Evolutionary conservation across 495 filamentous ascomycete species (phyloP).

Genomic region (Aspergillus sclerotiicarbonarius): DNA sequence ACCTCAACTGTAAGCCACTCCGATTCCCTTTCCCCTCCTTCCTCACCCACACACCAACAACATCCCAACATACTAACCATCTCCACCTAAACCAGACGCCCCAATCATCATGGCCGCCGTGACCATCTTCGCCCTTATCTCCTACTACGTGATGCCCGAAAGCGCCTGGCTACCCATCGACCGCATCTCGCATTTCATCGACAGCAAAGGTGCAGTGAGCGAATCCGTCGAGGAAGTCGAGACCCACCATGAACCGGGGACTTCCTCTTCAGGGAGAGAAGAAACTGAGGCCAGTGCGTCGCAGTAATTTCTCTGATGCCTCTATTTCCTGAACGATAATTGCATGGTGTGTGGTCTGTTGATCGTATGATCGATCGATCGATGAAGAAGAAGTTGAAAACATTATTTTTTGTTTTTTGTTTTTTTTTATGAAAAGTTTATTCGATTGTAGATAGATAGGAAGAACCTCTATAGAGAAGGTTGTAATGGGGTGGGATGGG

Average conservation of each 20-base stretch:
- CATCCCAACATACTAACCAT: background rate
- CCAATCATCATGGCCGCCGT: constrained; percentile 51
- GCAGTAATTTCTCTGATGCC: no score
- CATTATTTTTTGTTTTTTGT: no score
- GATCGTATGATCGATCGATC: no score
- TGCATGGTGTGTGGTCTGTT: no score
- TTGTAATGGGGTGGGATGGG: no score
- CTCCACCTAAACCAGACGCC: constrained; percentile 31
- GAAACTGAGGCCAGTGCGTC: no score
- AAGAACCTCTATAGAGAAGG: no score
- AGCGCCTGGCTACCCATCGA: constrained; percentile 43
- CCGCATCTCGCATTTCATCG: constrained; percentile 45
- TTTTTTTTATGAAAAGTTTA: no score
- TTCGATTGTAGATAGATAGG: no score
- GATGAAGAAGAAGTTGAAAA: no score
- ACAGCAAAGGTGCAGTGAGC: constrained; percentile 42
- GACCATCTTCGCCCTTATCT: constrained; percentile 46
- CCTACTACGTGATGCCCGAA: constrained; percentile 50
- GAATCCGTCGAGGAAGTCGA: constrained; percentile 23
- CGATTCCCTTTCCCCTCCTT: background rate
- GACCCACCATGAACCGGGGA: background rate
- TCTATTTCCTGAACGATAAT: no score
- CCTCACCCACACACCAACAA: background rate
- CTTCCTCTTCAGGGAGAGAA: background rate
- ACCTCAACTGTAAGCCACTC: constrained; percentile 42